These are phyloP conservation scores for Plasmodium reichenowi DNA, from an alignment of 169 alveolate genomes.

Conservation along the genomic window DNA sequence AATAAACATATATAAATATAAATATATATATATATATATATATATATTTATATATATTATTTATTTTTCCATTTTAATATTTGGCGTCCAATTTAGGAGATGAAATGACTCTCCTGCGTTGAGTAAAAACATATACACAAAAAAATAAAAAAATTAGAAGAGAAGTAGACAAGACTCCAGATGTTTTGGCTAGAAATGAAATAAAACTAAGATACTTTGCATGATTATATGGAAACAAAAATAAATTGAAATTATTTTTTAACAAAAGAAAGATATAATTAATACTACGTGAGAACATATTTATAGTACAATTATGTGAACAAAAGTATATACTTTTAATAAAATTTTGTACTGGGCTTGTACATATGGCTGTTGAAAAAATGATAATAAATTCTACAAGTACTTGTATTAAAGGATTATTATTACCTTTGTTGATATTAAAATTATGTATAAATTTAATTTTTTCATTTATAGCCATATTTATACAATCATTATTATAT, in stretches of 20 bases:
- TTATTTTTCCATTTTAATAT: not conserved
- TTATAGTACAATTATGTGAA: constrained; percentile 38
- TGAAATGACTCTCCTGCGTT: constrained; percentile 57
- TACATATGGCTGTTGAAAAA: constrained; percentile 66
- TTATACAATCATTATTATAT: constrained; percentile 76
- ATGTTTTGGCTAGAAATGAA: constrained; percentile 49
- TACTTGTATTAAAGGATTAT: constrained; percentile 51
- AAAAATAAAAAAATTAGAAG: constrained; percentile 45
- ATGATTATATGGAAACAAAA: constrained; percentile 51
- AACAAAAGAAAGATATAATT: constrained; percentile 27
- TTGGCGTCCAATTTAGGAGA: constrained; percentile 38
- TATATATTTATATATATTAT: too few relatives aligned
- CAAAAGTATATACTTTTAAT: constrained; percentile 43
- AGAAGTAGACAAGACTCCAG: constrained; percentile 50
- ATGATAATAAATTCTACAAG: constrained; percentile 43
- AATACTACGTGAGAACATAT: constrained; percentile 21
- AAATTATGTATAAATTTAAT: constrained; percentile 24
- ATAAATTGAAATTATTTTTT: constrained; percentile 48
- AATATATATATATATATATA: too few relatives aligned
- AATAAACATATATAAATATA: too few relatives aligned
- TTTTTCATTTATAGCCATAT: constrained; percentile 53
- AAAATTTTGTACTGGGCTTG: constrained; percentile 57
- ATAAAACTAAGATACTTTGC: constrained; percentile 34
- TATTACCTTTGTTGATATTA: constrained; percentile 44
- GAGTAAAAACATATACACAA: constrained; percentile 55